These are phyloP conservation scores for Acorus calamus DNA, from an alignment of 106 monocot genomes.

Conservation along the genomic window DNA sequence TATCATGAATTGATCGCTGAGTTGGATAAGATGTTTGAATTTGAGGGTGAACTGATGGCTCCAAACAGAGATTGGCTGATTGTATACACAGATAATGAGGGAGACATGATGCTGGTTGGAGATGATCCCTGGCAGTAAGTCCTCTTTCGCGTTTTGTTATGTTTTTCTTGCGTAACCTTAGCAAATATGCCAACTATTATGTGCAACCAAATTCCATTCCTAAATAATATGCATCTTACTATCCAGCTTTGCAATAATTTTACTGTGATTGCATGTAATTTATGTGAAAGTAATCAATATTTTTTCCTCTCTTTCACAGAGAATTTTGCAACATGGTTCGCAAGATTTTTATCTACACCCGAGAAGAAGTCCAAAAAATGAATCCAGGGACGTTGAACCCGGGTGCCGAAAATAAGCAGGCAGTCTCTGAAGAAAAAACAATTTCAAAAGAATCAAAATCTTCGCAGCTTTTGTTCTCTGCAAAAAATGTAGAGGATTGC, in stretches of 20 bases:
- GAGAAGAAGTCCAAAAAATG: slow-evolving; percentile 40
- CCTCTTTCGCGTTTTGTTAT: too few relatives aligned
- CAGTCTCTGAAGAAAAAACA: too few relatives aligned
- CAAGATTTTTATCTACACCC: slow-evolving; percentile 35
- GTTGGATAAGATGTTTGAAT: slow-evolving; percentile 76
- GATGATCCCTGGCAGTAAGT: slow-evolving; percentile 89
- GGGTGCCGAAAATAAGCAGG: slow-evolving; percentile 3
- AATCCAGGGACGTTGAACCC: slow-evolving; percentile 14
- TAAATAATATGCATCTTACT: too few relatives aligned
- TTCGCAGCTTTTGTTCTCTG: too few relatives aligned
- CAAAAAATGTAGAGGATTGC: too few relatives aligned
- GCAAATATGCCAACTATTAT: too few relatives aligned
- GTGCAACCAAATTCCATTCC: too few relatives aligned
- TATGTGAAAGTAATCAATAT: too few relatives aligned
- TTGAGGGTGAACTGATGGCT: slow-evolving; percentile 50
- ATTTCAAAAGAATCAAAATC: too few relatives aligned
- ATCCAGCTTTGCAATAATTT: too few relatives aligned
- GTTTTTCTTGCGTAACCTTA: too few relatives aligned
- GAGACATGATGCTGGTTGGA: slow-evolving; percentile 93
- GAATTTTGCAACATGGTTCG: slow-evolving; percentile 36
- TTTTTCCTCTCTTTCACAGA: slow-evolving; percentile 9
- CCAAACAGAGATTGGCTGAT: slow-evolving; percentile 54
- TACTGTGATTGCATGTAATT: too few relatives aligned
- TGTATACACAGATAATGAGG: slow-evolving; percentile 78
- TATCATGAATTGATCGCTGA: slow-evolving; percentile 57